A percentile compares a stretch with the other conserved stretches of the same genome.
These are phyloP conservation scores for Megacollybia marginata DNA, from an alignment of 768 basidiomycete species.

Conservation along the genomic window DNA sequence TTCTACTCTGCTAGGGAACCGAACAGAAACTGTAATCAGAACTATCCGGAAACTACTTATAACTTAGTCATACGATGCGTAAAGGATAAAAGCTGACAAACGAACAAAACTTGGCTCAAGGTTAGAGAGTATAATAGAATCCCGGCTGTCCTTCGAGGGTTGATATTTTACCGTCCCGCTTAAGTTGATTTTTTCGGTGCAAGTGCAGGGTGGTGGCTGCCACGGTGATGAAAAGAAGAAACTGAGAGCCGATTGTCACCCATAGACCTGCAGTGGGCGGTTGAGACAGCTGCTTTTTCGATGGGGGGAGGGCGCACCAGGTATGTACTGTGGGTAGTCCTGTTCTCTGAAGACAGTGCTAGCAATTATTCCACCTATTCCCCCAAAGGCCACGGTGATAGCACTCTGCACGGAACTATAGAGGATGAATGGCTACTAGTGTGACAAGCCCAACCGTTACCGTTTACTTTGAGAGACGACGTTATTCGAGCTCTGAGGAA, in stretches of 20 bases:
- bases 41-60: neutral
- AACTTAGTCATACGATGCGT: neutral
- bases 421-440: neutral
- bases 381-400: conserved; percentile 32
- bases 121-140: conserved; percentile 31
- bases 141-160: conserved; percentile 29
- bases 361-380: conserved; percentile 36
- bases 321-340: conserved; percentile 37
- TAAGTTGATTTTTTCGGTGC: conserved; percentile 26
- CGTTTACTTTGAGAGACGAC: conserved; percentile 41
- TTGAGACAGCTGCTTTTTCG: neutral
- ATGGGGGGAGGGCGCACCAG: conserved; percentile 20
- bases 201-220: conserved; percentile 27
- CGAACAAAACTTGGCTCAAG: neutral
- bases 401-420: conserved; percentile 28
- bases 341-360: conserved; percentile 33
- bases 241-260: conserved; percentile 33
- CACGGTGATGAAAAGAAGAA: conserved; percentile 27
- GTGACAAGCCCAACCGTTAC: conserved; percentile 6
- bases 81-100: no score
- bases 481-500: conserved; percentile 28
- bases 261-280: conserved; percentile 22
- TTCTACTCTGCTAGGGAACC: no score
- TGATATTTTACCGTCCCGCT: conserved; percentile 24
- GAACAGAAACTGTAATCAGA: no score